phyloP scores from a whole-genome alignment of 768 basidiomycete genomes.

The Rhodotorula paludigena region DNA sequence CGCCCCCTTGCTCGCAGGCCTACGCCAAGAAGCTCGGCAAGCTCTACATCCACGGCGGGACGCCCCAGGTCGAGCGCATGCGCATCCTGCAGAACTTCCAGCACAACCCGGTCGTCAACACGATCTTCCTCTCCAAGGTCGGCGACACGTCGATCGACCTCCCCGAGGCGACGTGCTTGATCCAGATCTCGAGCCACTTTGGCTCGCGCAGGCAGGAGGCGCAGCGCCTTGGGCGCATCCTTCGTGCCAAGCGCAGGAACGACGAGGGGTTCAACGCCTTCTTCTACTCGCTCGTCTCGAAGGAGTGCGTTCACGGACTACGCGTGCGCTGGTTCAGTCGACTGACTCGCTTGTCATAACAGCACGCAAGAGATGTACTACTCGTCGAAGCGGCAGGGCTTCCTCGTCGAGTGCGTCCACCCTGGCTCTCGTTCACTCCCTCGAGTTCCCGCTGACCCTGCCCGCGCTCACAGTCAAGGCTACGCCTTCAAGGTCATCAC shows the following conservation, averaged over 20 bases:
- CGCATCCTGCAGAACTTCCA: constrained; percentile 92
- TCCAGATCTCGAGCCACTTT: constrained; percentile 98
- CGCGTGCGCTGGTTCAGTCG: no score
- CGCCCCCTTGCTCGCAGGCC: constrained; percentile 46
- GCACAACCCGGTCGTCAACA: constrained; percentile 84
- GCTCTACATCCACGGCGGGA: constrained; percentile 81
- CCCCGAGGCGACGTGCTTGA: constrained; percentile 97
- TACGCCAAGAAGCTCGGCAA: constrained; percentile 83
- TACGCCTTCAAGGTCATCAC: constrained; percentile 99
- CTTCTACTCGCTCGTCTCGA: constrained; percentile 97
- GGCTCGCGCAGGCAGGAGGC: constrained; percentile 97
- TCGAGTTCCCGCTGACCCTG: neutral
- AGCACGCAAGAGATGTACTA: constrained; percentile 99
- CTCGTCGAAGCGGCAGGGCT: constrained; percentile 97
- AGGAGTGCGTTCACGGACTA: constrained; percentile 51
- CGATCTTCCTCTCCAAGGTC: constrained; percentile 97
- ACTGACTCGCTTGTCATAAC: neutral
- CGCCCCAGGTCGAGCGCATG: constrained; percentile 88
- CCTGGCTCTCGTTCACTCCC: neutral
- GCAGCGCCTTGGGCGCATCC: constrained; percentile 87
- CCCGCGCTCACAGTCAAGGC: constrained; percentile 49
- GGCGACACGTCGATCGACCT: constrained; percentile 98
- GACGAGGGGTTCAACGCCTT: constrained; percentile 99
- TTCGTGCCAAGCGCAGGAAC: constrained; percentile 93
- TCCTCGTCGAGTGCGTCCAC: constrained; percentile 70